These are phyloP conservation scores for Globisporangium perplexum DNA, from an alignment of 352 stramenopile species.

Conservation along the genomic window DNA sequence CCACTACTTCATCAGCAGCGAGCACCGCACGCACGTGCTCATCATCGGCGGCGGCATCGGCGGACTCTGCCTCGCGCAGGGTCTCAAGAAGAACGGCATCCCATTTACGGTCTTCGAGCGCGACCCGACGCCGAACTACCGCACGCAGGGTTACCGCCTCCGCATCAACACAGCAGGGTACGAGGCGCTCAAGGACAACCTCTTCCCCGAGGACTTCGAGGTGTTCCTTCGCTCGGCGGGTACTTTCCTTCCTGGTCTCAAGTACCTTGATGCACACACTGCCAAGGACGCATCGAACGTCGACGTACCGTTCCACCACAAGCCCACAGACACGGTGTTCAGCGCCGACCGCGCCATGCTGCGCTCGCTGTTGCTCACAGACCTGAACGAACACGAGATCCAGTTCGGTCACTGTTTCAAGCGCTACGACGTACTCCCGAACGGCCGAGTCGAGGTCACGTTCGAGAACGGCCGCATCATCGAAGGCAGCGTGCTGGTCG, in stretches of 20 bases:
- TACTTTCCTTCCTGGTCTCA: conserved; percentile 41
- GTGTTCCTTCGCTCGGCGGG: conserved; percentile 48
- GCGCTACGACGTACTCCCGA: conserved; percentile 30
- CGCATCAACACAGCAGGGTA: conserved; percentile 57
- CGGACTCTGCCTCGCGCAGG: conserved; percentile 53
- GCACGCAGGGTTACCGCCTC: conserved; percentile 52
- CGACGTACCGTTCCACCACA: conserved; percentile 6
- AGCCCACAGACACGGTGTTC: conserved; percentile 21
- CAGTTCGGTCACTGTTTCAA: conserved; percentile 58
- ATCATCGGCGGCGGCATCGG: conserved; percentile 54
- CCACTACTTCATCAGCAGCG: conserved; percentile 5
- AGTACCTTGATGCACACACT: conserved; percentile 41
- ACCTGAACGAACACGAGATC: conserved; percentile 45
- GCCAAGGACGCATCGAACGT: conserved; percentile 1
- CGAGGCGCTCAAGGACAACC: conserved; percentile 43
- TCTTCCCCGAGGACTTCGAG: conserved; percentile 43
- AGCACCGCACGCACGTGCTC: conserved; percentile 25
- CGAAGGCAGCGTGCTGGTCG: conserved; percentile 43
- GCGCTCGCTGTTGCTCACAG: conserved; percentile 33
- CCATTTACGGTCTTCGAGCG: no score
- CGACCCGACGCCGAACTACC: conserved; percentile 55
- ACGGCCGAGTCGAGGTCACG: conserved; percentile 36
- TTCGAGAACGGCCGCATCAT: conserved; percentile 51
- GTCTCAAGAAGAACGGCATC: conserved; percentile 49
- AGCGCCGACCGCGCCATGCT: conserved; percentile 44